A percentile compares a stretch with the other conserved stretches of the same genome.
These are phyloP conservation scores for Euphorbia tirucalli DNA, from an alignment of 345 rosid species.

Conservation along the genomic window DNA sequence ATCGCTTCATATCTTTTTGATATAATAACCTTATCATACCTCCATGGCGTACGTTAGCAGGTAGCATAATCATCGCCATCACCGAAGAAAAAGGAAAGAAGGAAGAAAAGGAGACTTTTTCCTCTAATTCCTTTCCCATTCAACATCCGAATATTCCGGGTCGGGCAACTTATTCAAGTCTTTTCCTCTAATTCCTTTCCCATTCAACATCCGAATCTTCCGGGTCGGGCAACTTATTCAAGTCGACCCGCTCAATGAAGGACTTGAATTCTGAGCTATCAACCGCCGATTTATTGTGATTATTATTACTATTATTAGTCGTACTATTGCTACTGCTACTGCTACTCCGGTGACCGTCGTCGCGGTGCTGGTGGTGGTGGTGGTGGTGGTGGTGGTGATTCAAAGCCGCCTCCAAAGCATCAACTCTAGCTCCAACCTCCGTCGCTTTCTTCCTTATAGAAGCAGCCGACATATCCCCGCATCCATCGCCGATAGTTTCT, in stretches of 20 bases:
- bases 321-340: slow-evolving; percentile 12
- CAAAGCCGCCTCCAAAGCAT: slow-evolving; percentile 64
- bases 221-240: slow-evolving; percentile 94
- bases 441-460: slow-evolving; percentile 78
- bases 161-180: slow-evolving; percentile 81
- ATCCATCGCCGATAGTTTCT: slow-evolving; percentile 39
- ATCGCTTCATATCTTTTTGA: background rate
- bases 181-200: slow-evolving; percentile 21
- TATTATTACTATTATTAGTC: background rate
- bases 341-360: slow-evolving; percentile 19
- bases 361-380: slow-evolving; percentile 24
- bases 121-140: slow-evolving; percentile 34
- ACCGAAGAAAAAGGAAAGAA: background rate
- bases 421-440: slow-evolving; percentile 92
- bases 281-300: slow-evolving; percentile 4
- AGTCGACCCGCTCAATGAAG: slow-evolving; percentile 64
- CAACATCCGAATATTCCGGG: slow-evolving; percentile 79
- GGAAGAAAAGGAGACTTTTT: background rate
- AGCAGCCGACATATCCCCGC: slow-evolving; percentile 79
- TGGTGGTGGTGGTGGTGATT: slow-evolving; percentile 35
- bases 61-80: background rate
- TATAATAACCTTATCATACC: slow-evolving; percentile 15
- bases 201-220: slow-evolving; percentile 71
- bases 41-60: slow-evolving; percentile 27
- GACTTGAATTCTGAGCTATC: slow-evolving; percentile 39